Conservation (phyloP, 148 eudicot genomes). For the Chenopodium berlandieri region DNA sequence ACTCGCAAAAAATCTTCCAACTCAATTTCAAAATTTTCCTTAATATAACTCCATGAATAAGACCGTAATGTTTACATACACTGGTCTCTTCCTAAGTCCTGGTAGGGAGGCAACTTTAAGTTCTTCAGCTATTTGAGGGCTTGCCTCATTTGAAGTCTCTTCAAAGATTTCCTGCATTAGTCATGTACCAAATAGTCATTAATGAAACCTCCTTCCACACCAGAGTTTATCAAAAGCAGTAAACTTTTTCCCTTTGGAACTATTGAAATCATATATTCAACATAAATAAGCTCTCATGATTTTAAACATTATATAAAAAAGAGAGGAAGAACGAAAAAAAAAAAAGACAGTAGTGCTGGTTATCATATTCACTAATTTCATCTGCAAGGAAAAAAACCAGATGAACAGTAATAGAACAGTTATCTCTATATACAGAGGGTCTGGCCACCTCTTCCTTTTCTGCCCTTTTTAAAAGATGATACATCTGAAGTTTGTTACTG, state of each 20-base stretch:
- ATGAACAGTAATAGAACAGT: too few relatives aligned
- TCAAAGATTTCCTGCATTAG: conserved; percentile 36
- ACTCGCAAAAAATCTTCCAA: conserved; percentile 3
- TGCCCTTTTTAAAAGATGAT: too few relatives aligned
- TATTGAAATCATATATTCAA: neutral
- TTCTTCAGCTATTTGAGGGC: conserved; percentile 39
- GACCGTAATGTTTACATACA: conserved; percentile 41
- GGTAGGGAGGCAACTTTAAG: conserved; percentile 42
- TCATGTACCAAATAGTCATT: conserved; percentile 11
- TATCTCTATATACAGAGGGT: too few relatives aligned
- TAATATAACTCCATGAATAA: neutral
- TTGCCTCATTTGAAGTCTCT: conserved; percentile 39
- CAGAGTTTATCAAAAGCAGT: neutral
- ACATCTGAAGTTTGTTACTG: neutral
- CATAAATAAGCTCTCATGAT: neutral
- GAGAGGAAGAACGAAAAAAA: too few relatives aligned
- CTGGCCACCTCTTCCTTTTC: neutral
- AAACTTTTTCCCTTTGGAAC: neutral
- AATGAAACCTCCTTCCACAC: neutral
- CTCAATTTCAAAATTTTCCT: neutral
- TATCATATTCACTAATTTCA: too few relatives aligned
- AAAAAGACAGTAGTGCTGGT: too few relatives aligned
- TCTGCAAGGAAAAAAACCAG: too few relatives aligned
- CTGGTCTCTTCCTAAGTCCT: conserved; percentile 75
- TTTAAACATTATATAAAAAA: too few relatives aligned